Evolutionary conservation across 2,329 filamentous ascomycete genomes (phyloP).

Genomic region (Aspergillus sp.): DNA sequence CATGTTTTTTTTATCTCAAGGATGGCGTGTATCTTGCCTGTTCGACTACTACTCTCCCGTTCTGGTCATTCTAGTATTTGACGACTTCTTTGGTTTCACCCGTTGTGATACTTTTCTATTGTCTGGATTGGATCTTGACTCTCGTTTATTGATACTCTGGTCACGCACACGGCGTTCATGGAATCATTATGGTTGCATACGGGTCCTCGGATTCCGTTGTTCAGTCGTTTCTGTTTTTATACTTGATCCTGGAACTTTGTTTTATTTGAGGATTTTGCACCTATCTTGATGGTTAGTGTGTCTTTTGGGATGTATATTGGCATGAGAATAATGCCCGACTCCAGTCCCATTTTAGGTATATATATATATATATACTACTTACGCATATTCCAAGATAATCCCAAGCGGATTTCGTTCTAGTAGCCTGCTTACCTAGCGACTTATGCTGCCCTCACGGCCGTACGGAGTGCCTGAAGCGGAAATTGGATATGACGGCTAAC

Average conservation of each 20-base stretch:
- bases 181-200: background rate
- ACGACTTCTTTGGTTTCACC: conserved; percentile 7
- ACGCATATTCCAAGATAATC: background rate
- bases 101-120: background rate
- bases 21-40: conserved; percentile 17
- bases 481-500: background rate
- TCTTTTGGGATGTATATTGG: background rate
- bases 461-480: background rate
- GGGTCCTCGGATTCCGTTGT: background rate
- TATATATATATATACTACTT: background rate
- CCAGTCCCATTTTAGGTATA: background rate
- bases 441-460: no score
- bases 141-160: background rate
- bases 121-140: background rate
- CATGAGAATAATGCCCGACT: background rate
- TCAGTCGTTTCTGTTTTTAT: background rate
- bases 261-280: background rate
- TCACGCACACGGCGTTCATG: background rate
- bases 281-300: background rate
- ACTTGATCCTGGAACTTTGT: background rate
- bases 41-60: conserved; percentile 9
- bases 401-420: background rate
- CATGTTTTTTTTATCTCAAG: background rate
- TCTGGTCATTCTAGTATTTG: conserved; percentile 1
- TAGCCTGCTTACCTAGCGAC: background rate